Conservation (phyloP, 495 filamentous ascomycete genomes). For the Astrothelium subdiscretum region DNA sequence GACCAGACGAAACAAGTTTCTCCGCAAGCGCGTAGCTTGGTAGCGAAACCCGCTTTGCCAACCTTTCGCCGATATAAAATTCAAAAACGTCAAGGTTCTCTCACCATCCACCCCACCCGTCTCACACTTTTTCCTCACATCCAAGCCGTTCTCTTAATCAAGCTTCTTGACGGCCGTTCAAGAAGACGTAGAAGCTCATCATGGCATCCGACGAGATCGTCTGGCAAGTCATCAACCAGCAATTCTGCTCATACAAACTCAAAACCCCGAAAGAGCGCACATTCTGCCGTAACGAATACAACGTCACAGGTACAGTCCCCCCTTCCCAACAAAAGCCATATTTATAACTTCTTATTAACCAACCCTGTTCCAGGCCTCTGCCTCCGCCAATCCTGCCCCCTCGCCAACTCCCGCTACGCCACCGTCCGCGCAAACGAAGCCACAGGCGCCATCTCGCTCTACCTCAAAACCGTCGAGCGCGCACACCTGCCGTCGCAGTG, state of each 20-base stretch:
- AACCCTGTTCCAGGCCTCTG: conserved; percentile 55
- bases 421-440: conserved; percentile 75
- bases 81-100: not conserved
- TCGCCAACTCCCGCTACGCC: conserved; percentile 92
- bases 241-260: conserved; percentile 93
- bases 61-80: not conserved
- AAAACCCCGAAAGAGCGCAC: conserved; percentile 84
- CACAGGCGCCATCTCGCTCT: conserved; percentile 80
- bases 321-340: not conserved
- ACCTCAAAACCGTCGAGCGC: conserved; percentile 93
- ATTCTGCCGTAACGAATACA: conserved; percentile 96
- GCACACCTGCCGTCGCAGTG: conserved; percentile 82
- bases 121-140: not conserved
- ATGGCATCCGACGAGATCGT: conserved; percentile 94
- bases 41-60: too few relatives aligned
- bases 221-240: conserved; percentile 90
- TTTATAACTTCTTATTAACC: not conserved
- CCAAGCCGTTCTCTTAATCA: not conserved
- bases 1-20: not conserved
- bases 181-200: not conserved
- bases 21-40: too few relatives aligned
- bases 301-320: conserved; percentile 45
- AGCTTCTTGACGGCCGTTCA: not conserved
- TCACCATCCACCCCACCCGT: not conserved
- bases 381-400: conserved; percentile 86